A percentile compares a stretch with the other conserved stretches of the same genome.
Conservation (phyloP, 1,284 basidiomycete species). For the Sphaerobolus stellatus region DNA sequence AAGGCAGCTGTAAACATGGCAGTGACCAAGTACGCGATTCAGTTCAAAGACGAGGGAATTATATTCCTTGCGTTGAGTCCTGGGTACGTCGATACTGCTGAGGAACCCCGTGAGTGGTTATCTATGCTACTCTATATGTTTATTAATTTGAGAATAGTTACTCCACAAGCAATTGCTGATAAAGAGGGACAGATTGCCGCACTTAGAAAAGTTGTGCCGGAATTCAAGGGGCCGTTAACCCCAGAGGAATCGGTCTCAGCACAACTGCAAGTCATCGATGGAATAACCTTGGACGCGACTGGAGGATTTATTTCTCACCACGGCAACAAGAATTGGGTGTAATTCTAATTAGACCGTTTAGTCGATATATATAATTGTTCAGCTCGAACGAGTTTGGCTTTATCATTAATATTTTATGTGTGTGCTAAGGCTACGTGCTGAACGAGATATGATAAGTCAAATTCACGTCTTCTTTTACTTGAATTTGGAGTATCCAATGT, state of each 20-base stretch:
- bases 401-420: no score
- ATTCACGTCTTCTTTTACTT: no score
- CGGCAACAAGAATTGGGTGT: slow-evolving; percentile 35
- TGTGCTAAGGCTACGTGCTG: no score
- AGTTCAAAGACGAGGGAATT: slow-evolving; percentile 36
- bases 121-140: background rate
- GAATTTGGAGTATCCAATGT: no score
- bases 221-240: slow-evolving; percentile 32
- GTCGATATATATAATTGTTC: no score
- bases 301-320: slow-evolving; percentile 39
- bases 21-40: slow-evolving; percentile 37
- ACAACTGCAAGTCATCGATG: slow-evolving; percentile 32
- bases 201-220: slow-evolving; percentile 19
- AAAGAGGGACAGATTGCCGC: slow-evolving; percentile 15
- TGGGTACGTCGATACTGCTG: slow-evolving; percentile 35
- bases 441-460: no score
- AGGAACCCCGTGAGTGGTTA: background rate
- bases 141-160: slow-evolving; percentile 17
- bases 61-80: slow-evolving; percentile 38
- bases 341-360: no score
- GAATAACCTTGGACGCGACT: slow-evolving; percentile 27
- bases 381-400: no score
- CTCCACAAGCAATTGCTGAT: slow-evolving; percentile 21
- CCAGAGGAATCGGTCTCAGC: slow-evolving; percentile 32
- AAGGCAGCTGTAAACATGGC: slow-evolving; percentile 42